A percentile compares a stretch with the other conserved stretches of the same genome.
These are phyloP conservation scores for Ustulina deusta DNA, from an alignment of 2,329 filamentous ascomycete species.

Conservation along the genomic window DNA sequence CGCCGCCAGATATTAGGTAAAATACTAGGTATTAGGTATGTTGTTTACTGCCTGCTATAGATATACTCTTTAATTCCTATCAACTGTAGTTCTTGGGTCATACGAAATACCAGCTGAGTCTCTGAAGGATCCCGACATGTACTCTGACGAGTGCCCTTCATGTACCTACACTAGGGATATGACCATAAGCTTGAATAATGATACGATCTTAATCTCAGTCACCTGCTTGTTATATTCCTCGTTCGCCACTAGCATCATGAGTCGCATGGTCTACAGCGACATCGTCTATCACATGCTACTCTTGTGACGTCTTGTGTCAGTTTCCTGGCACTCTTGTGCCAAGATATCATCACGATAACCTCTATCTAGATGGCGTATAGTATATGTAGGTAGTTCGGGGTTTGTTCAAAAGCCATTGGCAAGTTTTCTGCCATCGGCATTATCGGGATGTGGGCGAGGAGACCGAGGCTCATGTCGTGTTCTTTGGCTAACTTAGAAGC, in stretches of 20 bases:
- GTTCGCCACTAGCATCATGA: background rate
- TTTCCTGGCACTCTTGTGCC: slow-evolving; percentile 10
- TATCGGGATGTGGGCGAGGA: background rate
- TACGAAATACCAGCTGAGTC: background rate
- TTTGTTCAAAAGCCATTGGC: background rate
- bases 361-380: slow-evolving; percentile 3
- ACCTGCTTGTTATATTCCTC: background rate
- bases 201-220: background rate
- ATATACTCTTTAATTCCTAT: background rate
- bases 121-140: background rate
- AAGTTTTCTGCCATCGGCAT: background rate
- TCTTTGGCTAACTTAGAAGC: background rate
- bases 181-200: background rate
- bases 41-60: background rate
- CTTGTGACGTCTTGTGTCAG: slow-evolving; percentile 19
- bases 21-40: background rate
- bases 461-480: background rate
- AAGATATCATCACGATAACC: slow-evolving; percentile 22
- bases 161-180: background rate
- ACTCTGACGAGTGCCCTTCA: background rate
- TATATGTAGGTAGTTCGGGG: background rate
- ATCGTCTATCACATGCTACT: slow-evolving; percentile 15
- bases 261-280: slow-evolving; percentile 8
- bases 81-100: slow-evolving; percentile 6
- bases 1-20: background rate